phyloP scores from a whole-genome alignment of 2,329 filamentous ascomycete genomes.

The Calonectria crousiana region DNA sequence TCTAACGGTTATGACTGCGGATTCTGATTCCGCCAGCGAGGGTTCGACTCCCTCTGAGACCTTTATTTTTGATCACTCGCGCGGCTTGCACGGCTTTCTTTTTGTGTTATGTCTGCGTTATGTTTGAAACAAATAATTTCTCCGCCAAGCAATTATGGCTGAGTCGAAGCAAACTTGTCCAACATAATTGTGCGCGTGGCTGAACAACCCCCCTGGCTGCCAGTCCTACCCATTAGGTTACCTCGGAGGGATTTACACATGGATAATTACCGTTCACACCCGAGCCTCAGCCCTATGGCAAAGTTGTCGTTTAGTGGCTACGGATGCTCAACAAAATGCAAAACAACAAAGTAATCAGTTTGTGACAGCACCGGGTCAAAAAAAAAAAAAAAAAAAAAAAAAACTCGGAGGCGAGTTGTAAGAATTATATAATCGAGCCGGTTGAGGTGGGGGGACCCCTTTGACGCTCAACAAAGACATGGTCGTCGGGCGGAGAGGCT shows the following conservation, averaged over 20 bases:
- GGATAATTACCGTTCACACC: background rate
- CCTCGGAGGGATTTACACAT: background rate
- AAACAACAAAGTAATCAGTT: background rate
- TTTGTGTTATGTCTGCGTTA: background rate
- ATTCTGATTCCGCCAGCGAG: conserved; percentile 33
- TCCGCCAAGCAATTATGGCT: background rate
- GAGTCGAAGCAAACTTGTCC: background rate
- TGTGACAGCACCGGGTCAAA: no score
- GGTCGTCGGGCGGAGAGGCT: background rate
- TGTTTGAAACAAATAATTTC: background rate
- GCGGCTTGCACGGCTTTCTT: background rate
- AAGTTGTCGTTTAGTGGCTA: background rate
- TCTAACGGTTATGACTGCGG: conserved; percentile 32
- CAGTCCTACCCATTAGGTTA: background rate
- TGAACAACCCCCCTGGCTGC: background rate
- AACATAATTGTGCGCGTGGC: background rate
- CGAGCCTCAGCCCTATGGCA: background rate
- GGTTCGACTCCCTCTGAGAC: conserved; percentile 31
- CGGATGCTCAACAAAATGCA: background rate
- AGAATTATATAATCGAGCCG: conserved; percentile 23
- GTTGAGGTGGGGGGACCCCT: conserved; percentile 16
- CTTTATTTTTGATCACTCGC: background rate
- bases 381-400: no score
- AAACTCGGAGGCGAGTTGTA: background rate
- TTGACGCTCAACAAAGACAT: background rate